phyloP scores from a whole-genome alignment of 2,329 filamentous ascomycete species.

The Helotiales sp. region DNA sequence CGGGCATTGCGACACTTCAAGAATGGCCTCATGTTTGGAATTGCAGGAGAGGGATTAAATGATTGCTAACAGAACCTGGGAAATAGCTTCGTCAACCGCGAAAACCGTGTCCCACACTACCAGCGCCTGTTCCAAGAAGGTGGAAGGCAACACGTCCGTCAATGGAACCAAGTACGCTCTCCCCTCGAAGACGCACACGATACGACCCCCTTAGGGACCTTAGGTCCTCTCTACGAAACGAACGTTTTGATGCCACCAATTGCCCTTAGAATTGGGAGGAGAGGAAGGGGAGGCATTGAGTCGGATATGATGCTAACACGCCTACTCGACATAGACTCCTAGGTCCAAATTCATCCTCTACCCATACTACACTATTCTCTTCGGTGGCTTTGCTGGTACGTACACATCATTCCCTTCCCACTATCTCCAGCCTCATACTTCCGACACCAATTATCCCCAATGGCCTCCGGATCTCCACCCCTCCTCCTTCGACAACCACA shows the following conservation, averaged over 20 bases:
- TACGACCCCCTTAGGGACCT: background rate
- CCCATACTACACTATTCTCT: conserved; percentile 67
- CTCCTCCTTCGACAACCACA: background rate
- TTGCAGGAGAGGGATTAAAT: background rate
- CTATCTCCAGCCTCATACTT: too few species aligned
- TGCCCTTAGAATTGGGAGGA: too few species aligned
- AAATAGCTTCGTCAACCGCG: conserved; percentile 60
- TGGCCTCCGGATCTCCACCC: background rate
- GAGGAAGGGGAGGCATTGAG: too few species aligned
- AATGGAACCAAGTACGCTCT: conserved; percentile 75
- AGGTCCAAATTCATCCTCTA: conserved; percentile 65
- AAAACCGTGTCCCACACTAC: conserved; percentile 74
- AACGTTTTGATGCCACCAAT: background rate
- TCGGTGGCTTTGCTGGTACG: conserved; percentile 63
- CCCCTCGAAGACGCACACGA: too few species aligned
- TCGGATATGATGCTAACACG: background rate
- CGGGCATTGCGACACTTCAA: background rate
- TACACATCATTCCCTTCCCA: conserved; percentile 48
- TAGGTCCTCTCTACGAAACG: background rate
- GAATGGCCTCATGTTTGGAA: conserved; percentile 14
- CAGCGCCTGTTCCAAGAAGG: conserved; percentile 76
- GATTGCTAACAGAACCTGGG: conserved; percentile 24
- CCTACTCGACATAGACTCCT: conserved; percentile 49
- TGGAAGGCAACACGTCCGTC: conserved; percentile 65
- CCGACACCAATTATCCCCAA: too few species aligned